A percentile compares a stretch with the other conserved stretches of the same genome.
These are phyloP conservation scores for Breviolum minutum DNA, from an alignment of 73 alveolate genomes.

Conservation along the genomic window DNA sequence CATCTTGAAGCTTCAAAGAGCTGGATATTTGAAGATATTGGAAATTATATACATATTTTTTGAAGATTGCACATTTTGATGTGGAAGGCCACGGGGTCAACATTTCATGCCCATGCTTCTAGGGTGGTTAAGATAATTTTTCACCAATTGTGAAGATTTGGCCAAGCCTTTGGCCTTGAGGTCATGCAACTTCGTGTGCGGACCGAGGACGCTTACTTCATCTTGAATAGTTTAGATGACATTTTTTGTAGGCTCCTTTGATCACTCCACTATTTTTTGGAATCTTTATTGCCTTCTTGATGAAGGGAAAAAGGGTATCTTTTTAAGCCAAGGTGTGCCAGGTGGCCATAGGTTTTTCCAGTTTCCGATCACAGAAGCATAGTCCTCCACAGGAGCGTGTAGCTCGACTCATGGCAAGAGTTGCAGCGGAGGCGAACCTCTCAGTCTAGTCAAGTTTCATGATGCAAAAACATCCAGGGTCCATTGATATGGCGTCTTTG, in stretches of 20 bases:
- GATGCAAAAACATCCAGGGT: neutral
- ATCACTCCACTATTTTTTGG: no score
- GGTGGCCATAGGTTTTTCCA: neutral
- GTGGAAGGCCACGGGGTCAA: no score
- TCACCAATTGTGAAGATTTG: neutral
- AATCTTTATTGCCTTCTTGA: no score
- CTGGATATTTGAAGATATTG: neutral
- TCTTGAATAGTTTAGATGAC: neutral
- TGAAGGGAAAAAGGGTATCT: no score
- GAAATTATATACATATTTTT: neutral
- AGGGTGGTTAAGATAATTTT: neutral
- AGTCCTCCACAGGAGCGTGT: neutral
- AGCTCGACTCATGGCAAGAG: conserved; percentile 34
- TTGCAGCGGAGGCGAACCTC: conserved; percentile 55
- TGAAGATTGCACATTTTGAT: neutral
- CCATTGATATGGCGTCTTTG: neutral
- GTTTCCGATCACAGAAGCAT: no score
- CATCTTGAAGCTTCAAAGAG: neutral
- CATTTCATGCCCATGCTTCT: neutral
- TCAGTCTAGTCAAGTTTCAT: neutral
- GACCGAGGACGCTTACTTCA: conserved; percentile 7
- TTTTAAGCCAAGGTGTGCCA: neutral
- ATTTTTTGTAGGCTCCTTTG: neutral
- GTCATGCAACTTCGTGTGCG: conserved; percentile 41
- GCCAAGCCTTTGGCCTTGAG: neutral